phyloP scores from a whole-genome alignment of 352 stramenopile species.

The Phytopythium ostracodes region DNA sequence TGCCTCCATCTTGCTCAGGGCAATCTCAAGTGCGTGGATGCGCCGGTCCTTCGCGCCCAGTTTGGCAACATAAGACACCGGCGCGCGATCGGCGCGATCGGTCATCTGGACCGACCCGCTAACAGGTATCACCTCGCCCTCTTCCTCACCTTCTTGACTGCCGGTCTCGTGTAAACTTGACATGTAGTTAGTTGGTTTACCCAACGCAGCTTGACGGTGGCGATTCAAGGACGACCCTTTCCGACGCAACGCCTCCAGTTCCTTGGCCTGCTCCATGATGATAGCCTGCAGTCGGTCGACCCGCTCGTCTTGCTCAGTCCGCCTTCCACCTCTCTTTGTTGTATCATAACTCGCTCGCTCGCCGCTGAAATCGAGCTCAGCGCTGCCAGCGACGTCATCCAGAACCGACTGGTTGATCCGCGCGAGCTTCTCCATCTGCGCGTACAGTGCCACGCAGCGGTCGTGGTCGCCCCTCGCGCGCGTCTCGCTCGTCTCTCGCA shows the following conservation, averaged over 20 bases:
- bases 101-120: too few species aligned
- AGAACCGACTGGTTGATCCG: conserved; percentile 20
- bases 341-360: not conserved
- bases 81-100: conserved; percentile 22
- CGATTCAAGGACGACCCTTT: conserved; percentile 2
- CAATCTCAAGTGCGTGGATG: conserved; percentile 25
- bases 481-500: conserved; percentile 15
- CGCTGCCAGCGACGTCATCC: not conserved
- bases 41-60: conserved; percentile 29
- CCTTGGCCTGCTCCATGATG: conserved; percentile 35
- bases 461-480: conserved; percentile 27
- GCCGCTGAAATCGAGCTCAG: not conserved
- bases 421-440: conserved; percentile 42
- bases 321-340: not conserved
- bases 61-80: conserved; percentile 35
- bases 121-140: not conserved
- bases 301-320: conserved; percentile 3
- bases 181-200: not conserved
- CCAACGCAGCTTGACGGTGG: not conserved
- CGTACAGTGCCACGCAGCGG: conserved; percentile 35
- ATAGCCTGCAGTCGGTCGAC: conserved; percentile 26
- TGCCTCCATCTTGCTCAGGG: conserved; percentile 23
- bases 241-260: conserved; percentile 23
- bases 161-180: not conserved
- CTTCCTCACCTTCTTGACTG: conserved; percentile 13